Conservation (phyloP, 148 eudicot species). For the Chenopodium quinoa region DNA sequence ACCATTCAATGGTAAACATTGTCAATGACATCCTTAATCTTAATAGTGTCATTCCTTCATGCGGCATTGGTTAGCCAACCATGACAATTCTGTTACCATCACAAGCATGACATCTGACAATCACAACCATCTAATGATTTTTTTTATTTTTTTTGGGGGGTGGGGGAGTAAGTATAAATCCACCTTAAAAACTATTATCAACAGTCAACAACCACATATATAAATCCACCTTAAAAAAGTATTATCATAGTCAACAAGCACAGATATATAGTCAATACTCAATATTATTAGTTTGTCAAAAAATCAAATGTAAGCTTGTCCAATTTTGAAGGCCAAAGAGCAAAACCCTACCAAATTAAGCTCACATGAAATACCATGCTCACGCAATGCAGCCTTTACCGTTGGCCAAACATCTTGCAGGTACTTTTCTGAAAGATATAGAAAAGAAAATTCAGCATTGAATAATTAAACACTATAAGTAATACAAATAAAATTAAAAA, state of each 20-base stretch:
- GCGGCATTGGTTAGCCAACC: too few species aligned
- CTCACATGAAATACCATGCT: conserved; percentile 57
- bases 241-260: not conserved
- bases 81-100: not conserved
- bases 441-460: not conserved
- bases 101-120: not conserved
- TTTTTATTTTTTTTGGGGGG: not conserved
- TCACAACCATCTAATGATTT: not conserved
- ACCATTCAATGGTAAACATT: not conserved
- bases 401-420: conserved; percentile 82
- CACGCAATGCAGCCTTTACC: conserved; percentile 59
- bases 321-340: not conserved
- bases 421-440: conserved; percentile 49
- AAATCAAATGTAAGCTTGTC: not conserved
- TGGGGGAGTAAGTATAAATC: not conserved
- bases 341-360: conserved; percentile 59
- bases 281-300: not conserved
- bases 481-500: too few species aligned
- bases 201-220: not conserved
- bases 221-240: not conserved
- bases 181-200: not conserved
- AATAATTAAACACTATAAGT: conserved; percentile 7
- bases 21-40: not conserved
- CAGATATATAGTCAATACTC: not conserved
- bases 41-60: not conserved